A percentile compares a stretch with the other conserved stretches of the same genome.
Evolutionary conservation across 495 filamentous ascomycete species (phyloP).

Genomic region (Hypoxylon fragiforme): DNA sequence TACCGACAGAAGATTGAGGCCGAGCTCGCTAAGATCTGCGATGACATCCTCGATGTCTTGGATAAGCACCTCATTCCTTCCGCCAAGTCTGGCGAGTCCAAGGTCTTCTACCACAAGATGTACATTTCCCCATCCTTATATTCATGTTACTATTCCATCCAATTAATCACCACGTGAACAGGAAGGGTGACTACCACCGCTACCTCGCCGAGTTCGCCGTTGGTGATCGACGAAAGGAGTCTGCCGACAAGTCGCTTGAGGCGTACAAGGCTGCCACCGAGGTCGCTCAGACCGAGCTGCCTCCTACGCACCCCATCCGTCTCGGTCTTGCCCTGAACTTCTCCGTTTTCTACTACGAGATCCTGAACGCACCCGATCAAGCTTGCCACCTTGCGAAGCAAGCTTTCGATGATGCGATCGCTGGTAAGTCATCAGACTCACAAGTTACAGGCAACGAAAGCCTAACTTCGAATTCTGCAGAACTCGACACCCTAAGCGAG

Average conservation of each 20-base stretch:
- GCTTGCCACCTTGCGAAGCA: conserved; percentile 99
- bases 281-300: conserved; percentile 96
- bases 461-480: conserved; percentile 51
- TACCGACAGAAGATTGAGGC: conserved; percentile 99
- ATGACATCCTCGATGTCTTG: conserved; percentile 96
- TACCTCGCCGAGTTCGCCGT: conserved; percentile 98
- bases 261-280: conserved; percentile 99
- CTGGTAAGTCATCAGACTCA: conserved; percentile 61
- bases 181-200: conserved; percentile 99
- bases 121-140: conserved; percentile 47
- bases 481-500: conserved; percentile 97
- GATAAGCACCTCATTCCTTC: conserved; percentile 96
- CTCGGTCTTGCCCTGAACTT: conserved; percentile 99
- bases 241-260: conserved; percentile 94
- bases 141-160: background rate
- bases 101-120: conserved; percentile 99
- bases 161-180: conserved; percentile 49
- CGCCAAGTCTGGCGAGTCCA: conserved; percentile 95
- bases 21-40: conserved; percentile 98
- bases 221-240: conserved; percentile 96
- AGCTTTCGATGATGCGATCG: conserved; percentile 98
- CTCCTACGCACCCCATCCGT: conserved; percentile 98
- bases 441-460: background rate
- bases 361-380: conserved; percentile 97
- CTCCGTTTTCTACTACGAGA: conserved; percentile 99